These are phyloP conservation scores for Citrullus colocynthis DNA, from an alignment of 306 rosid genomes.

Conservation along the genomic window DNA sequence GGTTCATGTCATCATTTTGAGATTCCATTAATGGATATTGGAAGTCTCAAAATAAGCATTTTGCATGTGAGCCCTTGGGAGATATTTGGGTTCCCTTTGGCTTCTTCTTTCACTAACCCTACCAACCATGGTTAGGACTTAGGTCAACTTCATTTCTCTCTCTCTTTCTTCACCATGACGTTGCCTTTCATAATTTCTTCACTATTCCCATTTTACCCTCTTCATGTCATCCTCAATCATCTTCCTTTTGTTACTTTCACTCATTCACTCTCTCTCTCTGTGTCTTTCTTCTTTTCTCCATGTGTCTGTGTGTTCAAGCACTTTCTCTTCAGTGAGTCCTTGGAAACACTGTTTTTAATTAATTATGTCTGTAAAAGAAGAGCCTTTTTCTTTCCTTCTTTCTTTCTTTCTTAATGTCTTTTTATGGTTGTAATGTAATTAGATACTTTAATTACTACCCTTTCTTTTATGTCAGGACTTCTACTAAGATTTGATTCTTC, in stretches of 20 bases:
- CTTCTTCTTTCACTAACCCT: slow-evolving; percentile 51
- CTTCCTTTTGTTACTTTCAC: background rate
- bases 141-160: slow-evolving; percentile 41
- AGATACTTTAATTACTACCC: background rate
- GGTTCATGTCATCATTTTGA: slow-evolving; percentile 39
- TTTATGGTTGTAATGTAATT: slow-evolving; percentile 8
- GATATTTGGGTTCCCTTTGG: slow-evolving; percentile 94
- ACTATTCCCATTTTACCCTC: background rate
- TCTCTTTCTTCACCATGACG: background rate
- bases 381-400: background rate
- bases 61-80: slow-evolving; percentile 66
- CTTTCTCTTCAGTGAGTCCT: background rate
- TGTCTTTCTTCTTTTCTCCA: too few relatives aligned
- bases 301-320: background rate
- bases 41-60: slow-evolving; percentile 47
- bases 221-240: background rate
- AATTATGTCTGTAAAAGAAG: slow-evolving; percentile 1
- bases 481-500: slow-evolving; percentile 4
- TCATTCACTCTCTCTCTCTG: too few relatives aligned
- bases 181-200: background rate
- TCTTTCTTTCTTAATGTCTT: background rate
- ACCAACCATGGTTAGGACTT: slow-evolving; percentile 99
- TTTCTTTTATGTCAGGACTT: background rate
- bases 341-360: slow-evolving; percentile 1
- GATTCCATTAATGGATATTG: slow-evolving; percentile 64